phyloP scores from a whole-genome alignment of 768 basidiomycete genomes.

The Boletus rufocinnamomeus region DNA sequence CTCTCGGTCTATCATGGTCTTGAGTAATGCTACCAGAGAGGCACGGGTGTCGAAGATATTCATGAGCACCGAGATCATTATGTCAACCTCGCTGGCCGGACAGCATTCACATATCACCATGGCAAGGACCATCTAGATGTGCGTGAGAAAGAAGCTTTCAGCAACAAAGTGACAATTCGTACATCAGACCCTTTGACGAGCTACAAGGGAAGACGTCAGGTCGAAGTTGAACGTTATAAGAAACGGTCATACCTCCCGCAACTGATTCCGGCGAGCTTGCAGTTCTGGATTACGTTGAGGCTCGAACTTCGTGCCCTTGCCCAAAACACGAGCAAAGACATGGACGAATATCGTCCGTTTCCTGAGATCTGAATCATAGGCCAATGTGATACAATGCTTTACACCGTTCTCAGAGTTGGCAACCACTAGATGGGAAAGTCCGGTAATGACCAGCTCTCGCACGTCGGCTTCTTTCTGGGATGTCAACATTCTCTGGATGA shows the following conservation, averaged over 20 bases:
- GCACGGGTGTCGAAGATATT: constrained; percentile 82
- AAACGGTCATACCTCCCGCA: constrained; percentile 54
- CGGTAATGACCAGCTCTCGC: constrained; percentile 75
- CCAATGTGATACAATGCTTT: constrained; percentile 81
- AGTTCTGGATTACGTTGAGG: constrained; percentile 52
- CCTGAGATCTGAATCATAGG: constrained; percentile 68
- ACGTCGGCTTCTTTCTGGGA: constrained; percentile 61
- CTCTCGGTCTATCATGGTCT: constrained; percentile 84
- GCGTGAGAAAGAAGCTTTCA: constrained; percentile 11
- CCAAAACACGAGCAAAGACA: constrained; percentile 79
- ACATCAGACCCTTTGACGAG: constrained; percentile 76
- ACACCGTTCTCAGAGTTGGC: constrained; percentile 88
- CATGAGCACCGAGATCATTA: constrained; percentile 81
- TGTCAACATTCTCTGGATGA: constrained; percentile 42
- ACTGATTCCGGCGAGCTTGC: constrained; percentile 49
- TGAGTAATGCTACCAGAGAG: constrained; percentile 71
- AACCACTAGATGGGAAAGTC: constrained; percentile 76
- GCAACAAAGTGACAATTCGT: constrained; percentile 27
- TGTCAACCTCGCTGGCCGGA: constrained; percentile 75
- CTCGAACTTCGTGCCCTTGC: constrained; percentile 78
- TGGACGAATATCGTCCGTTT: constrained; percentile 82
- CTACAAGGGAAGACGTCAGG: constrained; percentile 38
- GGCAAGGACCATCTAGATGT: constrained; percentile 66
- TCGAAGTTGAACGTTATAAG: background rate
- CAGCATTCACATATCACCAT: constrained; percentile 88